phyloP scores from a whole-genome alignment of 1,284 basidiomycete genomes.

The Erythrobasidium hasegawianum region DNA sequence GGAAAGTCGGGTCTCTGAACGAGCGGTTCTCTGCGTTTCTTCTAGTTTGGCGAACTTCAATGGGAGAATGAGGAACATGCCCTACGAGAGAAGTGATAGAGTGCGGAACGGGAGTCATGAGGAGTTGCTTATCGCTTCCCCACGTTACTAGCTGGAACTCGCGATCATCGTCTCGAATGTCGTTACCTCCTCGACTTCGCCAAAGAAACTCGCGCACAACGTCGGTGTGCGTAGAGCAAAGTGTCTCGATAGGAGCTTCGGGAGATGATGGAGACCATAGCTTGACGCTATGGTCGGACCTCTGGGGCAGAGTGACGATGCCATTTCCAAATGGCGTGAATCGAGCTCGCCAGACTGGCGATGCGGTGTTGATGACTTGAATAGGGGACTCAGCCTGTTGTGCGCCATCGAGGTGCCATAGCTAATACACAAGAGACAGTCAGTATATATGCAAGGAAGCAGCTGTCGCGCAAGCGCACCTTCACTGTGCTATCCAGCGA shows the following conservation, averaged over 20 bases:
- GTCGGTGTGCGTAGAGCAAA: constrained; percentile 79
- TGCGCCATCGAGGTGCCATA: constrained; percentile 39
- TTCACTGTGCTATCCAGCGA: constrained; percentile 90
- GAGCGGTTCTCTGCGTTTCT: constrained; percentile 40
- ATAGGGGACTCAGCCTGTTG: constrained; percentile 14
- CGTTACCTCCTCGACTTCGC: constrained; percentile 61
- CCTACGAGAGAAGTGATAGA: constrained; percentile 61
- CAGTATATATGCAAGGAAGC: constrained; percentile 11
- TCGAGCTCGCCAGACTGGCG: constrained; percentile 92
- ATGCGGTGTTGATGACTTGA: constrained; percentile 57
- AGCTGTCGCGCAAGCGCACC: constrained; percentile 61
- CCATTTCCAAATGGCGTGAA: constrained; percentile 90
- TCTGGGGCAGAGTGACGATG: constrained; percentile 81
- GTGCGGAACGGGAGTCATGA: constrained; percentile 81
- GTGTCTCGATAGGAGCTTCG: constrained; percentile 63
- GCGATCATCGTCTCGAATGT: constrained; percentile 54
- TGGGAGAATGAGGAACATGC: constrained; percentile 54
- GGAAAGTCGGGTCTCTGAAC: constrained; percentile 24
- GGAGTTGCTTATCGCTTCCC: constrained; percentile 88
- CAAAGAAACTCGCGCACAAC: constrained; percentile 98
- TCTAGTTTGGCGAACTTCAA: constrained; percentile 55
- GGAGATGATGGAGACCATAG: constrained; percentile 66
- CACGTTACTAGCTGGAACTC: constrained; percentile 93
- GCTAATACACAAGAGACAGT: constrained; percentile 24
- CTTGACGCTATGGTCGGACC: constrained; percentile 76